These are phyloP conservation scores for Coniella lustricola DNA, from an alignment of 2,329 filamentous ascomycete species.

Conservation along the genomic window DNA sequence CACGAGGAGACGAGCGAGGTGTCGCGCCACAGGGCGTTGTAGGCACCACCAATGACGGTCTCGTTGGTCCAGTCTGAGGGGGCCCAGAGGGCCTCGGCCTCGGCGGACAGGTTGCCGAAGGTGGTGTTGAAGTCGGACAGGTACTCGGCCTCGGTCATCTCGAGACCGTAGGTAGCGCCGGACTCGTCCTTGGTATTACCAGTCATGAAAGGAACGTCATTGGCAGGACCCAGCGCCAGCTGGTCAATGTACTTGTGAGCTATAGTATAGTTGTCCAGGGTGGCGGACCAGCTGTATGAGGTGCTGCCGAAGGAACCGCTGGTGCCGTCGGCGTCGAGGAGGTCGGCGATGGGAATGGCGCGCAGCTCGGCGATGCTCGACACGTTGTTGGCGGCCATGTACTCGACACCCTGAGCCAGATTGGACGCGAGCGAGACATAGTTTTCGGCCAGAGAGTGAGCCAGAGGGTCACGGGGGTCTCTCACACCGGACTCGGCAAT, in stretches of 20 bases:
- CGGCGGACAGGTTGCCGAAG: slow-evolving; percentile 18
- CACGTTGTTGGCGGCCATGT: slow-evolving; percentile 17
- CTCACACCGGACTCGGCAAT: slow-evolving; percentile 28
- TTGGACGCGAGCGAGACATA: slow-evolving; percentile 20
- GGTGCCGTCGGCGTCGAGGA: not conserved
- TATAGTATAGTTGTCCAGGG: not conserved
- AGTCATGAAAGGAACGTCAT: slow-evolving; percentile 5
- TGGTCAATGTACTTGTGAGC: not conserved
- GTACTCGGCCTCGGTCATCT: slow-evolving; percentile 16
- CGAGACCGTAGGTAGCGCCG: slow-evolving; percentile 8
- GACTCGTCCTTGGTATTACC: slow-evolving; percentile 9
- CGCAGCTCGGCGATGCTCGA: slow-evolving; percentile 19
- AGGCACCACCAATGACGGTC: slow-evolving; percentile 17
- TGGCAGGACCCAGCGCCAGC: not conserved
- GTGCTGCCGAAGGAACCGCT: not conserved
- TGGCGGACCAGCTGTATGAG: not conserved
- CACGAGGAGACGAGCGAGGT: slow-evolving; percentile 21
- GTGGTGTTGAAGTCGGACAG: slow-evolving; percentile 16
- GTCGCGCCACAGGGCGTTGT: slow-evolving; percentile 22
- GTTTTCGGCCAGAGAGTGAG: slow-evolving; percentile 21
- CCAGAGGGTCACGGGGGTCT: slow-evolving; percentile 23
- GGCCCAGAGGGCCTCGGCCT: slow-evolving; percentile 22
- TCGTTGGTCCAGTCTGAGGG: slow-evolving; percentile 18
- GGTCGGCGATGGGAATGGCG: slow-evolving; percentile 9
- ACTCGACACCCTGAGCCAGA: slow-evolving; percentile 12